Evolutionary conservation across 768 basidiomycete genomes (phyloP), one percentile per base, ranked within the genome.

Genomic region (Nidularia pulvinata): DNA sequence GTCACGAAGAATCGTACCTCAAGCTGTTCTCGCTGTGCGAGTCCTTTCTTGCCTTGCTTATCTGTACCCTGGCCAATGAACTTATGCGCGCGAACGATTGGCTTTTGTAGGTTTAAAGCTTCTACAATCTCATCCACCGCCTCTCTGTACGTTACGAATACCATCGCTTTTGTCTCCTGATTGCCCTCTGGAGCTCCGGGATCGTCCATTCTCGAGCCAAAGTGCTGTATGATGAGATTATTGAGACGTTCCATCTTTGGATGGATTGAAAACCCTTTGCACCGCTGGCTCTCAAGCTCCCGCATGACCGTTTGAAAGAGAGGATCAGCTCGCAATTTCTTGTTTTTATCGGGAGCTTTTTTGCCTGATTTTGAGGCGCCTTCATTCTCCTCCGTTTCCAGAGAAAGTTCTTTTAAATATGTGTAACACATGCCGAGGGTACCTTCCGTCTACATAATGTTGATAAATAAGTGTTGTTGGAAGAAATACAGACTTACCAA

Each of bases 61-160:
- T 93, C 89, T 2, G 80, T 80, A 2, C 90, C 89, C 69, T 97
- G 95, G 0, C 97, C 97, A 55, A 98, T 88, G 68, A 99, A 98
- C 48, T 82, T 84, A 22, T 84, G 85, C 9, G 91, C 90, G 32
- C 87, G 84, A 56, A 99, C 80, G 43, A 97, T 69, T 0, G 93
- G 94, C 7, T 78, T 70, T 52, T 95, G 87, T 43, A 77, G 72
- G 61, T 92, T 89, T 51, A 99, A 73, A 45, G 85, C 78, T 42
- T 85, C 82, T 19, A 95, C 91, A 42, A 98, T 86, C 69, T 98
- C 95, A 55, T 95, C 91, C 9, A 98, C 93, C 35, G 88, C 91
- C 50, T 91, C 86, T 53, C 97, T 78, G 67, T 83, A 95, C n/a
- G 90, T 88, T 50, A 89, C 89, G 65, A 98, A 99, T 14, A 99